Evolutionary conservation across 2,329 filamentous ascomycete species (phyloP).

Genomic region (Talaromyces sp.): DNA sequence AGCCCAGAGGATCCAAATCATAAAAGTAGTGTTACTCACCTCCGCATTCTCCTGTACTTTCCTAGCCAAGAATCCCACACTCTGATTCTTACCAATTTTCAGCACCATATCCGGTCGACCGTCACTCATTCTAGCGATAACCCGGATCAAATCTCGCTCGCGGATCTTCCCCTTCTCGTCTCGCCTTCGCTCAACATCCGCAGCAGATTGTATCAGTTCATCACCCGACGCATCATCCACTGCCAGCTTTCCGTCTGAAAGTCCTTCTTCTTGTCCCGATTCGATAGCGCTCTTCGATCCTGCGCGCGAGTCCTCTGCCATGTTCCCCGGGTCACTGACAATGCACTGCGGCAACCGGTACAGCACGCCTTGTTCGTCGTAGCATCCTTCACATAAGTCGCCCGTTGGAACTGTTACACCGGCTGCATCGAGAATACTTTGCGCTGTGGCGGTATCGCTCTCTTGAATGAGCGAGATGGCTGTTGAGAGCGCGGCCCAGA

Average conservation of each 20-base stretch:
- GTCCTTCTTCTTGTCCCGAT: conserved; percentile 21
- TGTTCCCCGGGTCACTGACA: conserved; percentile 67
- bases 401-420: conserved; percentile 76
- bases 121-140: conserved; percentile 68
- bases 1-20: neutral
- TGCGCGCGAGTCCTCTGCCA: conserved; percentile 32
- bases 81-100: conserved; percentile 61
- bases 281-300: neutral
- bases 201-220: conserved; percentile 34
- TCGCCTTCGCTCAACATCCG: conserved; percentile 45
- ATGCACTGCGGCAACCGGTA: conserved; percentile 71
- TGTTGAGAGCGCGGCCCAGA: conserved; percentile 75
- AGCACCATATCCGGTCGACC: conserved; percentile 65
- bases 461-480: conserved; percentile 70
- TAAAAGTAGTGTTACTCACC: conserved; percentile 44
- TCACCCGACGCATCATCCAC: conserved; percentile 45
- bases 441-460: conserved; percentile 67
- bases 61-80: conserved; percentile 64
- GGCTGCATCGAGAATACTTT: conserved; percentile 77
- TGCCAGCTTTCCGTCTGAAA: conserved; percentile 36
- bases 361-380: conserved; percentile 70
- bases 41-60: conserved; percentile 65
- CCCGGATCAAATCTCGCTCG: conserved; percentile 58
- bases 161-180: conserved; percentile 65
- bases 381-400: conserved; percentile 70